Base-by-base conservation (phyloP, 192 early-diverging fungal genomes). In the Radiomyces spectabilis region DNA sequence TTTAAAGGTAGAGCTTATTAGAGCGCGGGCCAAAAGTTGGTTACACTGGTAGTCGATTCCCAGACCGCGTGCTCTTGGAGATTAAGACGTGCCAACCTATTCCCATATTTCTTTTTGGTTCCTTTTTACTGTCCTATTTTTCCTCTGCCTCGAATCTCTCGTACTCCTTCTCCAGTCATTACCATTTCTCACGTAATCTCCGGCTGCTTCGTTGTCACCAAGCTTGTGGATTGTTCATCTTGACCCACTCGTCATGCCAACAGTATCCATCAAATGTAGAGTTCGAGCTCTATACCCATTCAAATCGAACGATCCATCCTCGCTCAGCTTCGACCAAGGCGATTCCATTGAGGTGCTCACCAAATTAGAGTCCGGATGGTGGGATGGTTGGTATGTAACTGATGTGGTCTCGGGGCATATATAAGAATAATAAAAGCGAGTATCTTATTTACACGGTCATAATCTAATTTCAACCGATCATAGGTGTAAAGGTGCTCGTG, bases 351-450 rank as follows among this genome's bases (percentile, higher is more conserved):
- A 93, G 54, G 96, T 98, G 6, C 71, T 95, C 4, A 89, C 82
- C 8, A 88, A 89, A 57, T 80, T 97, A 35, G 83, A 87, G 52
- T 91, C 90, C 0, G 96, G 94, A 5, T 98, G 96, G 96, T 98
- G 96, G 96, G 92, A 95, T 56, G 96, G 96, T 12, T 61, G 85
- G 68, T 54, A 83, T 63, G 76, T 75, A 30, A 12, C n/a, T n/a
- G n/a, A n/a, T n/a, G n/a, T n/a, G n/a, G n/a, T n/a, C n/a, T n/a
- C n/a, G n/a, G n/a, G n/a, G n/a, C n/a, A n/a, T n/a, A n/a, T n/a
- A n/a, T n/a, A n/a, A n/a, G n/a, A n/a, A n/a, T n/a, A n/a, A n/a
- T n/a, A n/a, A n/a, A n/a, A n/a, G n/a, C n/a, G n/a, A n/a, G n/a
- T n/a, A n/a, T n/a, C n/a, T n/a, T n/a, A n/a, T n/a, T n/a, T n/a